Evolutionary conservation across 352 stramenopile species (phyloP).

Genomic region (Pythium graminicola): DNA sequence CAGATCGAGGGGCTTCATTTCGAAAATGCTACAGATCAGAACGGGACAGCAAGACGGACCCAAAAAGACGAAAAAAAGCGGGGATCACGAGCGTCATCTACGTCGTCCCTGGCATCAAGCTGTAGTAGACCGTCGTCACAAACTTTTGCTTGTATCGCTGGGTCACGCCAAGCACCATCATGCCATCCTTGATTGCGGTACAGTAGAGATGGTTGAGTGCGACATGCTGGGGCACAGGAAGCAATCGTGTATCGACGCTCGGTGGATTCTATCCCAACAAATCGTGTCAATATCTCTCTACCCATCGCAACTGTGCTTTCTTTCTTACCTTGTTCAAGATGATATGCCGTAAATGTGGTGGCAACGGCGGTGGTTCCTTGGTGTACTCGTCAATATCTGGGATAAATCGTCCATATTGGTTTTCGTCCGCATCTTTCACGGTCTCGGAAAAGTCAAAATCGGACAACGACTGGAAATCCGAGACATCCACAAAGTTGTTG

Average conservation of each 20-base stretch:
- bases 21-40: neutral
- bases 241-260: slow-evolving; percentile 90
- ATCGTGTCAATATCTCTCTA: neutral
- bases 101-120: slow-evolving; percentile 81
- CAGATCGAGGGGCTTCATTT: neutral
- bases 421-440: slow-evolving; percentile 68
- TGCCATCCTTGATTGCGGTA: slow-evolving; percentile 98
- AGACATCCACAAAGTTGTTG: slow-evolving; percentile 99
- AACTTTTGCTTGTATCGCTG: slow-evolving; percentile 97
- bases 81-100: slow-evolving; percentile 20
- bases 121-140: slow-evolving; percentile 98
- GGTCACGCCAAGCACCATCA: slow-evolving; percentile 99
- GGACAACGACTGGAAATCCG: slow-evolving; percentile 90
- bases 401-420: slow-evolving; percentile 94
- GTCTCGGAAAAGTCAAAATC: slow-evolving; percentile 51
- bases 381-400: slow-evolving; percentile 99
- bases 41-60: neutral
- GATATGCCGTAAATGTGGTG: slow-evolving; percentile 98
- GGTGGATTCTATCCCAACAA: slow-evolving; percentile 66
- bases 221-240: slow-evolving; percentile 97
- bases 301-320: neutral
- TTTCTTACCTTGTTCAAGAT: slow-evolving; percentile 96
- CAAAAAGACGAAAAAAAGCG: neutral
- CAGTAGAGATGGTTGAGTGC: slow-evolving; percentile 99
- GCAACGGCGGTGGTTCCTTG: slow-evolving; percentile 97